These are phyloP conservation scores for Lycium barbarum DNA, from an alignment of 257 asterid genomes.

Conservation along the genomic window DNA sequence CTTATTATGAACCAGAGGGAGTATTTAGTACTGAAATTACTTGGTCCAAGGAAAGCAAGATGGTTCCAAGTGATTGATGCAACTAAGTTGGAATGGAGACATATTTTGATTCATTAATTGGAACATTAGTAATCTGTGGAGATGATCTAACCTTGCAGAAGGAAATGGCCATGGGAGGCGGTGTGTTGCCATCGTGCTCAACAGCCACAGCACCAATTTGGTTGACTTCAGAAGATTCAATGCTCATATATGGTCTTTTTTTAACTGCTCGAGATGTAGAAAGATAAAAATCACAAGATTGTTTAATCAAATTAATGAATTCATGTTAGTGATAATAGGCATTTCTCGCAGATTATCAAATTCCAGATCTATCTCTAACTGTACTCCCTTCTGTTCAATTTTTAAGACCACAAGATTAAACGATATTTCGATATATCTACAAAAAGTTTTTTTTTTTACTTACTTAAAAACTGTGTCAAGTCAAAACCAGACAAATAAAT, in stretches of 20 bases:
- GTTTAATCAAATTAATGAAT: neutral
- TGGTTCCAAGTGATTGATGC: no score
- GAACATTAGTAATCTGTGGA: no score
- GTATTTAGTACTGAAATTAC: no score
- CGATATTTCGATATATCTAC: no score
- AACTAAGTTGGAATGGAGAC: neutral
- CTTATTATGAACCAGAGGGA: no score
- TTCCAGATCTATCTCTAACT: neutral
- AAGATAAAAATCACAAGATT: neutral
- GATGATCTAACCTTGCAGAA: conserved; percentile 69
- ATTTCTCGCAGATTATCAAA: neutral
- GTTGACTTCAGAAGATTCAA: conserved; percentile 45
- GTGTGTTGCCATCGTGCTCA: conserved; percentile 62
- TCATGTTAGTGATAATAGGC: neutral
- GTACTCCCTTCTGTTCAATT: no score
- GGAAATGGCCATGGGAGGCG: conserved; percentile 91
- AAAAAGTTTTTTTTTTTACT: no score
- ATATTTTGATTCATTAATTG: neutral
- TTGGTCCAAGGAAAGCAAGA: no score
- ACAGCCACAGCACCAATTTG: conserved; percentile 70
- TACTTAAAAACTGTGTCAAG: no score
- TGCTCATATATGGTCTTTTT: conserved; percentile 60
- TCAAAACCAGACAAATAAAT: no score
- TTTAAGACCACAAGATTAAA: no score
- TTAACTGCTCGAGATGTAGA: conserved; percentile 44